A percentile compares a stretch with the other conserved stretches of the same genome.
Evolutionary conservation across 371 early-diverging fungal species (phyloP).

Genomic region (Mortierella sp.): DNA sequence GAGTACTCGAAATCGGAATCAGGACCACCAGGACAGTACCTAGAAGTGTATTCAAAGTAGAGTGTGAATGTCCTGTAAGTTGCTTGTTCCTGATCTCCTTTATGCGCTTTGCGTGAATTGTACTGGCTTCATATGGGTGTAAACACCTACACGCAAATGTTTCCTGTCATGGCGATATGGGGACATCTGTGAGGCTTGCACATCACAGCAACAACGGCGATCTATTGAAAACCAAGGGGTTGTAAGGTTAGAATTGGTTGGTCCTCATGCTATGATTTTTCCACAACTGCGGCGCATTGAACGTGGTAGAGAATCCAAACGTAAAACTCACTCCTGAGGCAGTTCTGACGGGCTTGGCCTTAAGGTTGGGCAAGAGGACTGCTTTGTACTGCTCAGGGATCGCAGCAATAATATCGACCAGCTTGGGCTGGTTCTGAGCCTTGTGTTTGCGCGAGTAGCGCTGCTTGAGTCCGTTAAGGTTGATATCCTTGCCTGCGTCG

Average conservation of each 20-base stretch:
- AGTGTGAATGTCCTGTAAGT: neutral
- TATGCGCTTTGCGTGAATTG: neutral
- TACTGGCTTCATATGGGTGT: neutral
- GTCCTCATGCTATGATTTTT: neutral
- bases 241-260: neutral
- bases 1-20: constrained; percentile 99
- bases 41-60: constrained; percentile 28
- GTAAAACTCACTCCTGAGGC: constrained; percentile 92
- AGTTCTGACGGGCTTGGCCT: constrained; percentile 99
- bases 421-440: constrained; percentile 90
- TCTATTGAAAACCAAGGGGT: constrained; percentile 61
- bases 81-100: neutral
- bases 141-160: constrained; percentile 95
- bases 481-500: constrained; percentile 81
- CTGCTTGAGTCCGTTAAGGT: constrained; percentile 90
- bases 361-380: constrained; percentile 88
- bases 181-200: constrained; percentile 99
- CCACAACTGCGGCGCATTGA: neutral
- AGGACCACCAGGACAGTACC: constrained; percentile 99
- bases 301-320: neutral
- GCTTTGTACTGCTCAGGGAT: constrained; percentile 97
- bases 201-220: constrained; percentile 99
- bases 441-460: constrained; percentile 84
- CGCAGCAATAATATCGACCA: constrained; percentile 99
- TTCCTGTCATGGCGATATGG: constrained; percentile 99